Evolutionary conservation across 768 basidiomycete genomes (phyloP), one percentile per base, ranked within the genome.

Genomic region (Boletus vermiculosoides): DNA sequence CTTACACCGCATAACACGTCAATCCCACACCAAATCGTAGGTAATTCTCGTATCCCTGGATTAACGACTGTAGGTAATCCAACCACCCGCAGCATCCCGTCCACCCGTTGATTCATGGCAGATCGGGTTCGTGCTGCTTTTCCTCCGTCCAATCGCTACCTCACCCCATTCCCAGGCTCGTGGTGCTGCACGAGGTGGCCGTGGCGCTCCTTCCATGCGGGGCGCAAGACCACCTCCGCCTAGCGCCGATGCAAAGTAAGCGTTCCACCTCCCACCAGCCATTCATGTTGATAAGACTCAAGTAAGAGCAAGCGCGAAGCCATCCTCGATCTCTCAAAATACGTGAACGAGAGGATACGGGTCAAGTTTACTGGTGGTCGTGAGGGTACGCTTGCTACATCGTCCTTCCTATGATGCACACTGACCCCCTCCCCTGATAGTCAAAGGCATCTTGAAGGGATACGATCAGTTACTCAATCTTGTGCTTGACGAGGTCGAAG

Each of bases 301-400:
- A 72, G 71, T 50, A 72, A 73, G 68, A 59, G 71, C 44, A 91
- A 90, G 71, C 83, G 92, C 42, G 96, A 98, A 73, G 92, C 93
- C 30, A 98, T 98, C 73, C 84, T 98, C 33, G 94, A 98, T 72
- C 85, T 98, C 33, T 85, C 90, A 48, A 95, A 96, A 73, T 98
- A 97, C 66, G 89, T 90, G 51, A 91, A 96, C 72, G 87, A 94
- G 73, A 83, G 85, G 59, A 92, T 99, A 69, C 78, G 93, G 54
- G 94, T 98, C 67, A 98, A 97, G 74, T 98, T 99, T 69, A 93
- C 93, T n/a, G 97, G 97, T 44, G 96, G 96, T 39, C 78, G 97
- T 40, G 94, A 99, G 83, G 94, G 95, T 92, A 58, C 50, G 57
- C 66, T 66, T 4, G 2, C 13, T 13, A 4, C 16, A 9, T 23